Evolutionary conservation across 2,329 filamentous ascomycete genomes (phyloP), one percentile per base, ranked within the genome.

Genomic region (Aspergillus puulaauensis): DNA sequence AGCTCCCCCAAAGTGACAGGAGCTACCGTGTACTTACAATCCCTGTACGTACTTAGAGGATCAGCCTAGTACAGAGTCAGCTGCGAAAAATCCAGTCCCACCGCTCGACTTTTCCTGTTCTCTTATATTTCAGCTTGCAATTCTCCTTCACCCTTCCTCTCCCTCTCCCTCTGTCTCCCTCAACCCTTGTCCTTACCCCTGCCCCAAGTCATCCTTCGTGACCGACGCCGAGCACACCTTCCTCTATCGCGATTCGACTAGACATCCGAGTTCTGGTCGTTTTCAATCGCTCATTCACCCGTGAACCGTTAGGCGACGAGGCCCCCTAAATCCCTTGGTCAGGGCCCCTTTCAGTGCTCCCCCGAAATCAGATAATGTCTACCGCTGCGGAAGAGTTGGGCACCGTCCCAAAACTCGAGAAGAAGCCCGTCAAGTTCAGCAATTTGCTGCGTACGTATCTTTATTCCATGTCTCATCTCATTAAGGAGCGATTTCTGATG

Each of bases 371-470:
- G 62, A 70, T 31, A 56, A 81, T 82, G 79, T 81, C 77, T 72
- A 68, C 73, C 55, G 47, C 62, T 66, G 69, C 83, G 70, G 78
- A 83, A 68, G 77, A 78, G 66, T 70, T 77, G 75, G 75, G 79
- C 74, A 73, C 79, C 77, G 79, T 80, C 75, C 77, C 80, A 76
- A 80, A 77, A 78, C 82, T 96, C 76, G 93, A 97, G 89, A 98
- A 98, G 90, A 98, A 98, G 87, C 95, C 95, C 67, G 86, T 99
- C 86, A 98, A 97, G 87, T 98, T 98, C 85, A 96, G 92, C 83
- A 99, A 99, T 82, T 79, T 99, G 85, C 83, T 99, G 73, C 86
- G 82, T 85, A 73, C 74, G 82, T 81, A 39, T 39, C 45, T 39
- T 41, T 45, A 40, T 11, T 46, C 33, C 37, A 35, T 24, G 17